Evolutionary conservation across 768 basidiomycete genomes (phyloP).

Genomic region (Mycena albidolilacea): DNA sequence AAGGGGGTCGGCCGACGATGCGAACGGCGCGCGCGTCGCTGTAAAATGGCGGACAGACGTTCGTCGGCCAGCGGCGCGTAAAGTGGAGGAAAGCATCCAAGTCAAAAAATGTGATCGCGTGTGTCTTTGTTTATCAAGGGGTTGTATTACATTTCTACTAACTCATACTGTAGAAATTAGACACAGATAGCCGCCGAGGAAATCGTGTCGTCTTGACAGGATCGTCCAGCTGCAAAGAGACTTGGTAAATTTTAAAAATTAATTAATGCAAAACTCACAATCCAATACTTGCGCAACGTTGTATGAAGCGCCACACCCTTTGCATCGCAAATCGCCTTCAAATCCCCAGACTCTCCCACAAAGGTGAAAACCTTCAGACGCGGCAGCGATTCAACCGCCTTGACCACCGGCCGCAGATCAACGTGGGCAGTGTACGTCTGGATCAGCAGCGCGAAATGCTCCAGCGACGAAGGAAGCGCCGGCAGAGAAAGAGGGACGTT

Average conservation of each 20-base stretch:
- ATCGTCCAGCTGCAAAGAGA: slow-evolving; percentile 52
- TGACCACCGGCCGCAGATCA: slow-evolving; percentile 48
- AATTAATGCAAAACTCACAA: slow-evolving; percentile 48
- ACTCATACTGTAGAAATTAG: slow-evolving; percentile 55
- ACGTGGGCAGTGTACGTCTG: slow-evolving; percentile 40
- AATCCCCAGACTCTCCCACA: slow-evolving; percentile 44
- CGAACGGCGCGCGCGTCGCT: not conserved
- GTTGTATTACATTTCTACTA: slow-evolving; percentile 6
- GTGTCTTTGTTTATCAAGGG: slow-evolving; percentile 18
- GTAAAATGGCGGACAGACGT: slow-evolving; percentile 32
- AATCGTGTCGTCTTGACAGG: slow-evolving; percentile 50
- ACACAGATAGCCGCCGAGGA: slow-evolving; percentile 53
- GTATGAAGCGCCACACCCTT: slow-evolving; percentile 47
- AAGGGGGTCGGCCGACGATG: slow-evolving; percentile 12
- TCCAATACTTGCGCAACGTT: slow-evolving; percentile 49
- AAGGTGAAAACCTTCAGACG: slow-evolving; percentile 55
- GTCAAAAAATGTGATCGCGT: slow-evolving; percentile 15
- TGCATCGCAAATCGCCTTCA: slow-evolving; percentile 45
- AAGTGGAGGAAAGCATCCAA: slow-evolving; percentile 31
- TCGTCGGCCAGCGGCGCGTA: slow-evolving; percentile 32
- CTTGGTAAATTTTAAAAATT: not conserved
- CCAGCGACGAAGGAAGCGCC: slow-evolving; percentile 53
- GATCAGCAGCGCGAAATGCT: slow-evolving; percentile 58
- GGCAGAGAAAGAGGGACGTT: slow-evolving; percentile 54
- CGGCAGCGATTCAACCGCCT: slow-evolving; percentile 50